phyloP scores from a whole-genome alignment of 2,329 filamentous ascomycete genomes.

The Stagonosporopsis rhizophila region DNA sequence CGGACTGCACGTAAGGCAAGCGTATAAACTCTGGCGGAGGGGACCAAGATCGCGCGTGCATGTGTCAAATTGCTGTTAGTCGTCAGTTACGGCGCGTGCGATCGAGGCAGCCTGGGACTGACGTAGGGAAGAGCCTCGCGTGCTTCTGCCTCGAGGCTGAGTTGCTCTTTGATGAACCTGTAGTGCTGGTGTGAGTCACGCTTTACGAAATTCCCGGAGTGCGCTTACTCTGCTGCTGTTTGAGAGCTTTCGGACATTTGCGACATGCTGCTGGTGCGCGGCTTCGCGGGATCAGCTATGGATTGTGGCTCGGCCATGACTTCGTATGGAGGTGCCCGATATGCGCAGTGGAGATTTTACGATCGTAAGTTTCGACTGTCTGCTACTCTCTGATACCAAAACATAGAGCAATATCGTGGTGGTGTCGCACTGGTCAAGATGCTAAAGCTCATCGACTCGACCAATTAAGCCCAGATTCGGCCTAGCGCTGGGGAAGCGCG shows the following conservation, averaged over 20 bases:
- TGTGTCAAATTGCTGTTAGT: slow-evolving; percentile 80
- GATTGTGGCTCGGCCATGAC: slow-evolving; percentile 40
- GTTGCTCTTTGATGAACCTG: slow-evolving; percentile 87
- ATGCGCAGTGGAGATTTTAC: not conserved
- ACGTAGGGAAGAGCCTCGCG: slow-evolving; percentile 95
- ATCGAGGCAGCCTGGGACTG: slow-evolving; percentile 44
- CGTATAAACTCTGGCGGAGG: slow-evolving; percentile 86
- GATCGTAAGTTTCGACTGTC: not conserved
- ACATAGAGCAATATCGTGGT: not conserved
- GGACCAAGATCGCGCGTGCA: slow-evolving; percentile 92
- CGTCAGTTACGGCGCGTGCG: slow-evolving; percentile 21
- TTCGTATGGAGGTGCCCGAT: not conserved
- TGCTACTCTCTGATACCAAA: not conserved
- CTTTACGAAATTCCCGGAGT: no score
- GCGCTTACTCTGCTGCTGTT: slow-evolving; percentile 58
- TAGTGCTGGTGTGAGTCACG: not conserved
- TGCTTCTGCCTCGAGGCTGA: slow-evolving; percentile 91
- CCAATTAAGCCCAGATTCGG: slow-evolving; percentile 17
- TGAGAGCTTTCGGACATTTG: slow-evolving; percentile 60
- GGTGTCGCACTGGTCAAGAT: not conserved
- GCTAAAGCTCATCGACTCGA: slow-evolving; percentile 3
- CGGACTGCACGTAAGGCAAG: slow-evolving; percentile 92
- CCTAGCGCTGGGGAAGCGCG: slow-evolving; percentile 21
- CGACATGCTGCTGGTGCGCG: slow-evolving; percentile 50
- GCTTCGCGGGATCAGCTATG: slow-evolving; percentile 32